A percentile compares a stretch with the other conserved stretches of the same genome.
These are phyloP conservation scores for Kuraishia floccosa DNA, from an alignment of 805 yeast genomes.

Conservation along the genomic window DNA sequence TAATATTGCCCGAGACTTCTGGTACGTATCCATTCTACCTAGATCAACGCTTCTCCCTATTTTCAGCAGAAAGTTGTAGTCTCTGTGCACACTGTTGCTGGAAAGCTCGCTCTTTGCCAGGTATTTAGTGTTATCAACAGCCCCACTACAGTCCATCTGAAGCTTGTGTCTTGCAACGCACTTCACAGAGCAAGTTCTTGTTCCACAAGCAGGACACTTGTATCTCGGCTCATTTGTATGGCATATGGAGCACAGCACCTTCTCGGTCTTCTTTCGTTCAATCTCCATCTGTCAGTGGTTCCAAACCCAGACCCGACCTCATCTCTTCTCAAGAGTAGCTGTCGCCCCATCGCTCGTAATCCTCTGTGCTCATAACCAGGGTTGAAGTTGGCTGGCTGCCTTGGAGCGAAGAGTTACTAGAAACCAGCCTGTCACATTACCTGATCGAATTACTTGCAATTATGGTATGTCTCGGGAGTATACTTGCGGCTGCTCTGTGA, in stretches of 20 bases:
- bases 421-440: too few species aligned
- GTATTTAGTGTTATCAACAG: slow-evolving; percentile 48
- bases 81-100: slow-evolving; percentile 55
- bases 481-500: too few species aligned
- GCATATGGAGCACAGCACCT: slow-evolving; percentile 33
- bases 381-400: too few species aligned
- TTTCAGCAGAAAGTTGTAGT: slow-evolving; percentile 61
- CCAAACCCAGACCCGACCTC: background rate
- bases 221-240: slow-evolving; percentile 37
- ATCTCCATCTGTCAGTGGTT: background rate
- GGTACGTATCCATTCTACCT: slow-evolving; percentile 37
- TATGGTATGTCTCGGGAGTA: too few species aligned
- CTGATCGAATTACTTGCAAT: too few species aligned
- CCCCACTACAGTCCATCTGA: slow-evolving; percentile 55
- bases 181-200: slow-evolving; percentile 53
- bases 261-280: background rate
- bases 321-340: background rate
- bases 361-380: too few species aligned
- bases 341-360: too few species aligned
- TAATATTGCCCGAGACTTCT: slow-evolving; percentile 32
- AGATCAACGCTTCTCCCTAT: slow-evolving; percentile 51
- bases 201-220: slow-evolving; percentile 70
- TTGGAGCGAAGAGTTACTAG: too few species aligned
- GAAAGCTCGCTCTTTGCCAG: slow-evolving; percentile 35
- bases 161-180: slow-evolving; percentile 68